Base-by-base conservation (phyloP, 371 early-diverging fungal genomes). In the Mortierella sp. region DNA sequence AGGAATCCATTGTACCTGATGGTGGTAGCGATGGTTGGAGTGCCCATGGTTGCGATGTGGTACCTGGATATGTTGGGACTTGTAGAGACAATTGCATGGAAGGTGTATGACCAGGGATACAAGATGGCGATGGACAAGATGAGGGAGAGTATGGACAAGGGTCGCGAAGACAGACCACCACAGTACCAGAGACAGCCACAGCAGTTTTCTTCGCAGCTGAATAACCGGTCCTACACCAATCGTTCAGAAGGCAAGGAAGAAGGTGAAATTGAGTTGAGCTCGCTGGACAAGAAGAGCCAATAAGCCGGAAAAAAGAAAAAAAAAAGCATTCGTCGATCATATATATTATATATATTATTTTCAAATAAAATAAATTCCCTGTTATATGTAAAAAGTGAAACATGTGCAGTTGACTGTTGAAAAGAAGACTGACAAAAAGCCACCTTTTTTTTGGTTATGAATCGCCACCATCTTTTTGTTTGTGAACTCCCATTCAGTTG, bases 1-100 rank as follows among this genome's bases (percentile, higher is more conserved):
- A 87, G 85, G 53, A 96, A 90, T 71, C 98, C 98, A 12, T 29
- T 96, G 23, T 96, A 94, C 63, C 72, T 97, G 60, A 70, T 92
- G 34, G 73, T 94, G 15, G 82, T 86, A 29, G 83, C 90, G 0
- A 75, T 90, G 63, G 68, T 89, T 26, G 92, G 89, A 35, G 82
- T 84, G 10, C 70, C 84, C 3, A 86, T 84, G 42, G 86, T 86
- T 42, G 85, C 90, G 3, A 78, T 94, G 51, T 90, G 90, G 69
- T 85, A 85, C 34, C 82, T 94, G 58, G 89, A 92, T 4, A 75
- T 94, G 61, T 86, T 90, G 88, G 90, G 93, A 3, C 92, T 93
- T 6, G 84, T 88, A 7, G 84, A 89, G 63, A 85, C 88, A 0
- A 86, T 90, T 6, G 82, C 81, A 0, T 72, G 76, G 57, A 81